Evolutionary conservation across 2,329 filamentous ascomycete species (phyloP).

Genomic region (Cryphonectria radicalis): DNA sequence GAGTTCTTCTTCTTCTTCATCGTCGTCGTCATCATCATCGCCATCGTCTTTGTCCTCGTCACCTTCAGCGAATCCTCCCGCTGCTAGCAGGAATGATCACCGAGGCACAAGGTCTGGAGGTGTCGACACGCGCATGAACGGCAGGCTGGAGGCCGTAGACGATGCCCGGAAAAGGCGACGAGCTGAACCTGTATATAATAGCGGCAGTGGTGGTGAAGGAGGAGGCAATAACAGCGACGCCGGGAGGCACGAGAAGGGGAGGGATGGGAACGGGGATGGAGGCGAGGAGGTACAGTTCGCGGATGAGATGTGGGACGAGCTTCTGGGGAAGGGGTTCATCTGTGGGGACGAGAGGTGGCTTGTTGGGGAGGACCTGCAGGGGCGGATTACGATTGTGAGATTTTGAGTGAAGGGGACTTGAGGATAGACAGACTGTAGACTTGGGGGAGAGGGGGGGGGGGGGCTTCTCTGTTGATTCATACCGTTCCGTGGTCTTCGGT

Average conservation of each 20-base stretch:
- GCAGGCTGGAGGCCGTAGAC: not conserved
- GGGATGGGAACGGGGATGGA: not conserved
- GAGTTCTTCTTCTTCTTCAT: not conserved
- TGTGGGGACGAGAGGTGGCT: conserved; percentile 65
- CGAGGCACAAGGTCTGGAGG: not conserved
- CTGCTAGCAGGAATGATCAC: conserved; percentile 26
- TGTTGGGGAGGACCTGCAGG: conserved; percentile 59
- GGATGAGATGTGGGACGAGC: conserved; percentile 50
- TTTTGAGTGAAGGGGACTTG: conserved; percentile 44
- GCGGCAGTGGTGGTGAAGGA: not conserved
- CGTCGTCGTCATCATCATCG: not conserved
- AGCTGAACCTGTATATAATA: not conserved
- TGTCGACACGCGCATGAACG: not conserved
- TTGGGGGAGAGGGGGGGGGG: too few species aligned
- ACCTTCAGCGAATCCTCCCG: too few species aligned
- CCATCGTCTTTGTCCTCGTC: not conserved
- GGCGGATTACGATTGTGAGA: conserved; percentile 56
- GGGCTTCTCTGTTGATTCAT: too few species aligned
- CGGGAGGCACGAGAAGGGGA: conserved; percentile 3
- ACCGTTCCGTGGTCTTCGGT: not conserved
- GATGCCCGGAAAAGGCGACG: not conserved
- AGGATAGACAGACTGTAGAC: not conserved
- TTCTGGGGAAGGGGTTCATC: conserved; percentile 58
- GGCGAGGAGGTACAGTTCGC: conserved; percentile 46
- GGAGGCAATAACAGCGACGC: not conserved